Evolutionary conservation across 495 filamentous ascomycete species (phyloP).

Genomic region (Amniculicola lignicola): DNA sequence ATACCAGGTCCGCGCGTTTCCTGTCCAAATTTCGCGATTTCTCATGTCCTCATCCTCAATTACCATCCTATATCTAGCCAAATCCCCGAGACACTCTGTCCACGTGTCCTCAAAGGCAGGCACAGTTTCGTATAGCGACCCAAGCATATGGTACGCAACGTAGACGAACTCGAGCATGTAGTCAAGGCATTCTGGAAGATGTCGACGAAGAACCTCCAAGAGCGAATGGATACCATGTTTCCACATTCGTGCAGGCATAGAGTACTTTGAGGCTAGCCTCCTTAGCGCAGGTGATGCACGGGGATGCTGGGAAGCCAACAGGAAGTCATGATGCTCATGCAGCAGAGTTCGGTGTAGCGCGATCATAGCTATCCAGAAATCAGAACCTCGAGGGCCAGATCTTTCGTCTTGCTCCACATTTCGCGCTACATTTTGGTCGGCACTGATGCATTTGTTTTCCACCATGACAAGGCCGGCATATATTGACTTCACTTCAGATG

Average conservation of each 20-base stretch:
- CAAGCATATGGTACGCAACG: constrained; percentile 79
- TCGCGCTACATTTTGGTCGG: constrained; percentile 51
- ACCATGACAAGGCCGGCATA: constrained; percentile 76
- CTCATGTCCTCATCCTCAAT: constrained; percentile 69
- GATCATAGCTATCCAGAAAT: constrained; percentile 72
- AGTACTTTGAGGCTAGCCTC: constrained; percentile 63
- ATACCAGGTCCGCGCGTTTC: constrained; percentile 77
- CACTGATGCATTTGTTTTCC: constrained; percentile 73
- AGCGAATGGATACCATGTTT: constrained; percentile 77
- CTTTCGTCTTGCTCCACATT: constrained; percentile 18
- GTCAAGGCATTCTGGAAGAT: constrained; percentile 66
- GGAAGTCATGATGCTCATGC: constrained; percentile 48
- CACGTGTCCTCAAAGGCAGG: constrained; percentile 76
- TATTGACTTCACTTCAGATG: constrained; percentile 56
- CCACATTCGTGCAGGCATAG: constrained; percentile 85
- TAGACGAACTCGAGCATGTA: constrained; percentile 82
- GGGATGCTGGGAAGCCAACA: constrained; percentile 74
- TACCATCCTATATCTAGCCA: constrained; percentile 72
- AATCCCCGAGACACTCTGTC: constrained; percentile 85
- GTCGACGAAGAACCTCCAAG: constrained; percentile 67
- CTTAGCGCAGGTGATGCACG: constrained; percentile 58
- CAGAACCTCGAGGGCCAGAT: constrained; percentile 53
- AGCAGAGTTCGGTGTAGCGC: constrained; percentile 61
- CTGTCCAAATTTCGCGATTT: constrained; percentile 75
- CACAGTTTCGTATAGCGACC: constrained; percentile 71